These are phyloP conservation scores for Thelonectria discophora DNA, from an alignment of 2,329 filamentous ascomycete species.

Conservation along the genomic window DNA sequence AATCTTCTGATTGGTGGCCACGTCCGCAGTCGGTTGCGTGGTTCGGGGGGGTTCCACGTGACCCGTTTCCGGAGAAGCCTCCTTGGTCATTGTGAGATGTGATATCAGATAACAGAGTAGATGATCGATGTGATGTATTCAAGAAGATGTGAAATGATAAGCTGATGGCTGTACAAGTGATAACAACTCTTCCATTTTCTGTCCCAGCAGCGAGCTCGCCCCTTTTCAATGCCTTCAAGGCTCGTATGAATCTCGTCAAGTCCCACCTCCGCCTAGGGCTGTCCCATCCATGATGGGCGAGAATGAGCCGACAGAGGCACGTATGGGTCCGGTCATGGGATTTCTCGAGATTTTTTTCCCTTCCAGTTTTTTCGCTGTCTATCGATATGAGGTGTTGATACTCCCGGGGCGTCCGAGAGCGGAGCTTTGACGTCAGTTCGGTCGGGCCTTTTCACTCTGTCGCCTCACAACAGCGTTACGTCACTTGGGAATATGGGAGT, in stretches of 20 bases:
- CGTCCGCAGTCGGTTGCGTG: constrained; percentile 12
- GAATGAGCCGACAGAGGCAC: constrained; percentile 10
- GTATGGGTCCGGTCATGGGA: constrained; percentile 26
- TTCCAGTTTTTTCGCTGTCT: too few relatives aligned
- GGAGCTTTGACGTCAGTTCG: constrained; percentile 28
- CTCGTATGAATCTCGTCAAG: not conserved
- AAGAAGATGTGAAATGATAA: not conserved
- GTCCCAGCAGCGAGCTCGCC: not conserved
- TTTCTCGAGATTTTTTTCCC: constrained; percentile 6
- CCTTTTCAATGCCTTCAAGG: constrained; percentile 12
- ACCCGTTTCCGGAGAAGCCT: constrained; percentile 26
- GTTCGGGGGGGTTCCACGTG: constrained; percentile 31
- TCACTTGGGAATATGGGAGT: constrained; percentile 3
- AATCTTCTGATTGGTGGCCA: constrained; percentile 40
- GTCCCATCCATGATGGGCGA: constrained; percentile 4
- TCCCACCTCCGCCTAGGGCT: constrained; percentile 10
- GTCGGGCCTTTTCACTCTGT: constrained; percentile 19
- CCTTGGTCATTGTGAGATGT: constrained; percentile 11
- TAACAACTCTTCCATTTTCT: not conserved
- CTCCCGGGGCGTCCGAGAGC: constrained; percentile 21
- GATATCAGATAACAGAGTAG: constrained; percentile 12
- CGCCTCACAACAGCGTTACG: constrained; percentile 14
- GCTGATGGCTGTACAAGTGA: not conserved
- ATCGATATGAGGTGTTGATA: constrained; percentile 8
- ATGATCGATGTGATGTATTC: not conserved